Evolutionary conservation across 2,329 filamentous ascomycete species (phyloP), one percentile per base, ranked within the genome.

Genomic region (Arachnomyces sp.): DNA sequence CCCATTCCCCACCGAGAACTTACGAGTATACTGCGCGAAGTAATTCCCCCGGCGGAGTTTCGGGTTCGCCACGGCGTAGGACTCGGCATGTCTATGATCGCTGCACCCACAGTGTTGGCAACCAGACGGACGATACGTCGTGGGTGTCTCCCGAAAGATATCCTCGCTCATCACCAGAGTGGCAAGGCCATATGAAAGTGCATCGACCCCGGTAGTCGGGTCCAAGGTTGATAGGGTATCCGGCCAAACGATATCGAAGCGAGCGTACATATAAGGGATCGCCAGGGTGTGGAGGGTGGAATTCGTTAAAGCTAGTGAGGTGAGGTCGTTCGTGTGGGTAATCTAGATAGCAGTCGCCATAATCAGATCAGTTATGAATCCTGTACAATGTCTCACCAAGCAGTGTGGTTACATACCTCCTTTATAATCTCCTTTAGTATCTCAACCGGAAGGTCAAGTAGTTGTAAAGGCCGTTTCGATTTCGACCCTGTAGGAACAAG

Each of bases 211-310:
- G 31, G 79, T 79, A 32, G 80, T 73, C 39, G 81, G 79, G 50
- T 83, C 77, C 2, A 74, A 68, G 7, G 77, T 71, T 6, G 74
- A 69, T 47, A 75, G 73, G 25, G 76, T 77, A 54, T 90, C 84
- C 0, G 85, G 85, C 86, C 86, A 92, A 31, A 90, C 82, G 48
- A 92, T 92, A 56, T 92, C 85, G 61, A 92, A 92, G 44, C 83
- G 77, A 13, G 82, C 83, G 65, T 92, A 92, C 49, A 92, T 87
- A 52, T 81, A 78, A 13, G 85, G 84, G 16, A 86, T 79, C 0
- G 83, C 77, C 40, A 92, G 73, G 32, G 73, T 71, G 63, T 92
- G 83, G 9, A 93, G 73, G 18, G 81, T 79, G 11, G 84, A 87
- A 63, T 87, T 84, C 32, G 84, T 83, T 43, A 87, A 70, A 11